Evolutionary conservation across 2,329 filamentous ascomycete species (phyloP), one percentile per base, ranked within the genome.

Genomic region (Huntiella bhutanensis): DNA sequence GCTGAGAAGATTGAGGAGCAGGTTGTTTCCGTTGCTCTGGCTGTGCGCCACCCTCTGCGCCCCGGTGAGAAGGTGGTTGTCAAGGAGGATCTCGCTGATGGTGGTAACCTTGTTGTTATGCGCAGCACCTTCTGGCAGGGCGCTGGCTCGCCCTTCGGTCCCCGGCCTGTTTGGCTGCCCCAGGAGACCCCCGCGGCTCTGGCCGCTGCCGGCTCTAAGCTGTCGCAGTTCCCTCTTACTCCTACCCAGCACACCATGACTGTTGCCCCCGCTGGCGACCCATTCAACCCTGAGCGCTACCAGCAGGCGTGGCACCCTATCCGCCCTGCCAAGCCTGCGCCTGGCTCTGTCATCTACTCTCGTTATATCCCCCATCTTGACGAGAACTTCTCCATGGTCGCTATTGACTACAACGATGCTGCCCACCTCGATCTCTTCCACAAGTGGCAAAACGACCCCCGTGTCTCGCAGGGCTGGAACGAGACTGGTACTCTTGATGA

Each of bases 401-500:
- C 74, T 8, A 68, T 88, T 1, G 77, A 87, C 58, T 82, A 73
- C 60, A 56, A 67, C 32, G 65, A 82, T 55, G 56, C 64, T 1
- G 67, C 73, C 54, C 81, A 88, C 60, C 62, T 87, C 43, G 62
- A 66, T 12, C 66, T 84, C 4, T 87, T 88, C 65, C 77, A 86
- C 60, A 68, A 68, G 48, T 88, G 82, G 82, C 82, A 86, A 61
- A 88, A 88, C 56, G 82, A 87, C 56, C 82, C 82, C 45, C 78
- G 82, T 43, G 82, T 88, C 32, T 80, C 80, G 3, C 73, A 79
- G 55, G 81, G 81, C 3, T 87, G 82, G 82, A 82, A 84, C 56
- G 76, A 83, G 63, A 82, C 78, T 1, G 82, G 82, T 32, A 81
- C 80, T 1, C 61, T 83, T 41, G 80, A 83, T 28, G 70, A 86